These are phyloP conservation scores for Cronartium ribicola DNA, from an alignment of 1,284 basidiomycete species.

Conservation along the genomic window DNA sequence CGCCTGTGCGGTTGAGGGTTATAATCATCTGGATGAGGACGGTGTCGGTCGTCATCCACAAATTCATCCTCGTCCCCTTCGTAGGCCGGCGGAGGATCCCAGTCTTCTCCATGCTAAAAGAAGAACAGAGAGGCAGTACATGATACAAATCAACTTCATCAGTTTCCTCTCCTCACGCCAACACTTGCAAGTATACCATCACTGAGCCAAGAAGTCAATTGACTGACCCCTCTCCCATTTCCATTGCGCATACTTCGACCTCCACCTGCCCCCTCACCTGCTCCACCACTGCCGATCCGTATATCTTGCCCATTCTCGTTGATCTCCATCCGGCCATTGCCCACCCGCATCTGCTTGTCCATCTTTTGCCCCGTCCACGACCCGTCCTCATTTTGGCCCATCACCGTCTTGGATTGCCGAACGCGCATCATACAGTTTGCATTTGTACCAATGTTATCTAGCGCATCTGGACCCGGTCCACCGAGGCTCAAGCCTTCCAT, in stretches of 20 bases:
- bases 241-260: slow-evolving; percentile 3
- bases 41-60: background rate
- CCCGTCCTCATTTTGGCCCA: slow-evolving; percentile 30
- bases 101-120: slow-evolving; percentile 22
- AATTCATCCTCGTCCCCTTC: slow-evolving; percentile 13
- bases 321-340: slow-evolving; percentile 27
- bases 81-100: slow-evolving; percentile 38
- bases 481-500: slow-evolving; percentile 20
- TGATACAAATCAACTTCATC: background rate
- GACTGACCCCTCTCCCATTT: slow-evolving; percentile 11
- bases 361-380: slow-evolving; percentile 28
- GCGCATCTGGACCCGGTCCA: slow-evolving; percentile 12
- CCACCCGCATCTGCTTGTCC: slow-evolving; percentile 39
- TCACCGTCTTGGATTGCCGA: slow-evolving; percentile 35
- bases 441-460: slow-evolving; percentile 9
- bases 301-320: slow-evolving; percentile 36
- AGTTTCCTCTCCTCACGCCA: background rate
- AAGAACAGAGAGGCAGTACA: background rate
- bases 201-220: background rate
- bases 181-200: background rate
- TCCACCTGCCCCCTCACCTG: background rate
- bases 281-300: slow-evolving; percentile 2
- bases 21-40: background rate
- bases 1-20: background rate
- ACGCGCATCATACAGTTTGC: slow-evolving; percentile 26